Conservation (phyloP, 2,329 filamentous ascomycete species). For the Capronia americana region DNA sequence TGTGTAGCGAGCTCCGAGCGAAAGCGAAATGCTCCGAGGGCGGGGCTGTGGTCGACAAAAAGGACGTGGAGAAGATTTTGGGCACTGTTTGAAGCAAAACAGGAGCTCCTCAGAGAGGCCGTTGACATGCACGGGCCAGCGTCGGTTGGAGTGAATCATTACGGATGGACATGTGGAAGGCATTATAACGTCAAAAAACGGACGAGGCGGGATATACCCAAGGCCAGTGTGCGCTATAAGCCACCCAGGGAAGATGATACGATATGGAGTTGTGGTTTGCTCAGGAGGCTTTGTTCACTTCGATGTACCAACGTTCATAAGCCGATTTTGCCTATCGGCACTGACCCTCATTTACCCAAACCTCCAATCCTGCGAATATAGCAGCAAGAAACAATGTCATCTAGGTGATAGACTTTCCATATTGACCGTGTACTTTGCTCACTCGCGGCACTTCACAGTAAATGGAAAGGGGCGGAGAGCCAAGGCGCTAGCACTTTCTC, state of each 20-base stretch:
- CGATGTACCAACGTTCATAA: slow-evolving; percentile 20
- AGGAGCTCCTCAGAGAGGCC: not conserved
- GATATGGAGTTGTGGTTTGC: slow-evolving; percentile 17
- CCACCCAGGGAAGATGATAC: slow-evolving; percentile 10
- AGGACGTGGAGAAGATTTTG: slow-evolving; percentile 83
- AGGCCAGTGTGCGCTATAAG: slow-evolving; percentile 5
- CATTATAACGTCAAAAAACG: slow-evolving; percentile 30
- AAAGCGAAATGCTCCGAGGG: slow-evolving; percentile 93
- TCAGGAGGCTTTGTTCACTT: slow-evolving; percentile 8
- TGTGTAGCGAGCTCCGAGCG: slow-evolving; percentile 90
- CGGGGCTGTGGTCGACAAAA: slow-evolving; percentile 86
- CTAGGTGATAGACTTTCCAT: not conserved
- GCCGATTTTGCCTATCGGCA: slow-evolving; percentile 12
- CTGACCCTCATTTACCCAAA: slow-evolving; percentile 10
- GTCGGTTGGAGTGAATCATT: slow-evolving; percentile 9
- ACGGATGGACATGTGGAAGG: slow-evolving; percentile 18
- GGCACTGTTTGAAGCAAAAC: slow-evolving; percentile 40
- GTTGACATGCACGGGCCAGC: not conserved
- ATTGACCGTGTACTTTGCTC: not conserved
- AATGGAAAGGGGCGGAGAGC: slow-evolving; percentile 13
- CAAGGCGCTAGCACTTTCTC: slow-evolving; percentile 12
- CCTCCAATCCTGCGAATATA: not conserved
- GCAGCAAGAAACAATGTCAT: slow-evolving; percentile 11
- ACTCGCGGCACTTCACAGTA: not conserved
- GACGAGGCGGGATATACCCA: slow-evolving; percentile 15